phyloP scores from a whole-genome alignment of 164 flowering plant genomes.

The Stephania cephalantha region DNA sequence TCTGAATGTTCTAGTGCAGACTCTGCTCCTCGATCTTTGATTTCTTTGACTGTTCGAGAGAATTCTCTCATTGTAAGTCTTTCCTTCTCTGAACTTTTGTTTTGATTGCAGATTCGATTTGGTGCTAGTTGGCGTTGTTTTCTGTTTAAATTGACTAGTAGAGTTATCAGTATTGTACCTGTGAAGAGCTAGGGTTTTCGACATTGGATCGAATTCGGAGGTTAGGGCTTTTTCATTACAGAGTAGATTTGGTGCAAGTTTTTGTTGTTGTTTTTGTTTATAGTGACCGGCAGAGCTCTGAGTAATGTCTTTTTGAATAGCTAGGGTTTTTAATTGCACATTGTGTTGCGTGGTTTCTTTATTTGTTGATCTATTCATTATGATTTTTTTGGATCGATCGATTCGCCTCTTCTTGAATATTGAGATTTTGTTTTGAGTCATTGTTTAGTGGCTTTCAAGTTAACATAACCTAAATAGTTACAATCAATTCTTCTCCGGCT shows the following conservation, averaged over 20 bases:
- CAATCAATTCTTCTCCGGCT: background rate
- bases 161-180: background rate
- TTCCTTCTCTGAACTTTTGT: background rate
- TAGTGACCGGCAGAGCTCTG: no score
- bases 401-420: no score
- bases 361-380: no score
- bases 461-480: no score
- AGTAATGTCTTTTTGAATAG: no score
- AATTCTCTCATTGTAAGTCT: background rate
- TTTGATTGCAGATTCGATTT: background rate
- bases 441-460: background rate
- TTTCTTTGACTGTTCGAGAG: constrained; percentile 10
- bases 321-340: no score
- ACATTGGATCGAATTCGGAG: background rate
- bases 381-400: no score
- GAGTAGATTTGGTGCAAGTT: no score
- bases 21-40: constrained; percentile 8
- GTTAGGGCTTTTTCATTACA: background rate
- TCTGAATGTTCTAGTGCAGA: background rate
- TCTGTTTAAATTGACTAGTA: background rate
- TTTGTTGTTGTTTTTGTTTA: no score
- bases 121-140: background rate
- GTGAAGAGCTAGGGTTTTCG: background rate
- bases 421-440: no score
- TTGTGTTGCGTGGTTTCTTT: no score